Conservation (phyloP, 2,329 filamentous ascomycete genomes). For the Geosmithia putterillii region DNA sequence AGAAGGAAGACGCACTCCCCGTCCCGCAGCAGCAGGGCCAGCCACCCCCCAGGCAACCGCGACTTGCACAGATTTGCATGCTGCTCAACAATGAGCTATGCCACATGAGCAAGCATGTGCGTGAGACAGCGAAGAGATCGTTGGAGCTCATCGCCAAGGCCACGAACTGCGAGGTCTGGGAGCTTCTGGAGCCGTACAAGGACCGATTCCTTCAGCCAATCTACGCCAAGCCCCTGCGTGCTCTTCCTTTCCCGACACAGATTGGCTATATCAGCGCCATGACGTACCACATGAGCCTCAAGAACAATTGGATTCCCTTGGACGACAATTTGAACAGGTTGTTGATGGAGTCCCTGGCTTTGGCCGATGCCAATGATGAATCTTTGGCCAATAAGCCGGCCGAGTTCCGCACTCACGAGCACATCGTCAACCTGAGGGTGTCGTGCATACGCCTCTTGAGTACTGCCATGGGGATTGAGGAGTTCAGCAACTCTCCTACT, state of each 20-base stretch:
- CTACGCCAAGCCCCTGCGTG: conserved; percentile 87
- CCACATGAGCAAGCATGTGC: conserved; percentile 92
- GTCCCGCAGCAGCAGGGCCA: conserved; percentile 27
- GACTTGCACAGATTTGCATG: conserved; percentile 66
- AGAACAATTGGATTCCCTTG: conserved; percentile 79
- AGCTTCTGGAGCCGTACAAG: conserved; percentile 81
- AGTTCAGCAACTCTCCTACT: conserved; percentile 65
- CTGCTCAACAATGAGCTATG: conserved; percentile 80
- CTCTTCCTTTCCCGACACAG: conserved; percentile 85
- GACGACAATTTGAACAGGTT: conserved; percentile 85
- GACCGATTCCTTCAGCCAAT: conserved; percentile 83
- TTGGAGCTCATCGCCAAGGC: conserved; percentile 73
- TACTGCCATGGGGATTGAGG: conserved; percentile 84
- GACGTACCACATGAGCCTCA: conserved; percentile 84
- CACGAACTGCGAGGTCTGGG: conserved; percentile 67
- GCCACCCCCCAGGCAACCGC: conserved; percentile 36
- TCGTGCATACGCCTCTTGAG: conserved; percentile 89
- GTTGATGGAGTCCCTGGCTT: conserved; percentile 82
- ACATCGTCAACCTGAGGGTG: conserved; percentile 82
- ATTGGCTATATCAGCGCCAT: conserved; percentile 98
- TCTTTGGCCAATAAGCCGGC: conserved; percentile 82
- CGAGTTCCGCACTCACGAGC: conserved; percentile 90
- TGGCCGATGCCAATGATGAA: conserved; percentile 92
- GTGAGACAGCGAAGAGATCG: conserved; percentile 71
- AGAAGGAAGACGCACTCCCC: conserved; percentile 56